Base-by-base conservation (phyloP, 257 asterid genomes). In the Solanum piurae region DNA sequence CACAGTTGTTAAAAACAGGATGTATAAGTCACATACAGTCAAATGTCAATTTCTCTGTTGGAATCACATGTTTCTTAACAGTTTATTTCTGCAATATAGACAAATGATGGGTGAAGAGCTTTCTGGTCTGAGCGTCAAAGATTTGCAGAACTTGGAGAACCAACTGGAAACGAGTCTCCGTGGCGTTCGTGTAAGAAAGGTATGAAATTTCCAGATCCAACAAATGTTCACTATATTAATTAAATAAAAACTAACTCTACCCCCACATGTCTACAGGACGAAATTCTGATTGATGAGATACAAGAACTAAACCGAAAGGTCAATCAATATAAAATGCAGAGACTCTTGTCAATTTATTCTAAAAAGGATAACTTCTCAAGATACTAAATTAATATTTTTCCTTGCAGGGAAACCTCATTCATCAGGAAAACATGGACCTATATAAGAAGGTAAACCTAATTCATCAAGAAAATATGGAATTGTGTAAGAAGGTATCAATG, bases 31-130 rank as follows among this genome's bases (percentile, higher is more conserved):
- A 79, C 36, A 80, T n/a, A 25, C 85, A 80, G 85, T 14, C 27
- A 46, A 46, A 10, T 42, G 36, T 80, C 40, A 80, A 46, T 29
- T 80, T 44, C 21, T 46, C 85, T 29, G 42, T 80, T 80, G 29
- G n/a, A 46, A 36, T 80, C 10, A 14, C 68, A 16, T 80, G 68
- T 80, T 29, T 44, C 20, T 49, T 29, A 31, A 82, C 68, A 31
- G 29, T 49, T 82, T 29, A 29, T 82, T 46, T 31, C 27, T 49
- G 86, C 85, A 82, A 85, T 31, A 87, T 91, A 95, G 97, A 93
- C 92, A 92, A 89, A 89, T 95, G 92, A 92, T 91, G 94, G 98
- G 97, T 14, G 95, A 94, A 89, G 95, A 93, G 84, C 95, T 95
- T 90, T 90, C 93, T 85, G 93, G 94, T 89, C 88, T 95, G 83